Evolutionary conservation across 1,139 yeast species (phyloP).

Genomic region (Pichia inconspicua): DNA sequence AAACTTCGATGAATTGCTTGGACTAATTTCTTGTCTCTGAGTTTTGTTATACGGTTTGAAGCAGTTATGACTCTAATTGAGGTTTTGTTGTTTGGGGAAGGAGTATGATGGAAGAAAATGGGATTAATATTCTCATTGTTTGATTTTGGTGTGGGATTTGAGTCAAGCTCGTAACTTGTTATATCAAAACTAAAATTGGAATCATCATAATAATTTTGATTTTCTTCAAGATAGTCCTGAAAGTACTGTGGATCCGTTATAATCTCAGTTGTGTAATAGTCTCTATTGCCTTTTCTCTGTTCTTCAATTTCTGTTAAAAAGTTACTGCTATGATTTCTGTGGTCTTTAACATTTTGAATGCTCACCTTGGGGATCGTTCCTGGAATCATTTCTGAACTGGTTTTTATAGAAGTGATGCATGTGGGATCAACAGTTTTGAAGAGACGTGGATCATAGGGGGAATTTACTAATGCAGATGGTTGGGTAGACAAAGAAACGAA

Average conservation of each 20-base stretch:
- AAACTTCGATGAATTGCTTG: constrained; percentile 9
- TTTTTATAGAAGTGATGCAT: neutral
- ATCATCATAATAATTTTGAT: constrained; percentile 1
- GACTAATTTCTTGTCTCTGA: constrained; percentile 9
- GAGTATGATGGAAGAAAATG: constrained; percentile 9
- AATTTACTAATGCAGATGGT: neutral
- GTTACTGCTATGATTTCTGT: neutral
- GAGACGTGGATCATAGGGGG: constrained; percentile 1
- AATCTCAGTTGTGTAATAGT: neutral
- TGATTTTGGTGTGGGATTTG: constrained; percentile 4
- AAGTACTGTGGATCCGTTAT: neutral
- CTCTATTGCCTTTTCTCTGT: neutral
- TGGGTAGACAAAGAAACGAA: neutral
- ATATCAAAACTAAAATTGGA: constrained; percentile 6
- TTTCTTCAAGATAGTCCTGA: constrained; percentile 6
- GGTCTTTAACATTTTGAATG: neutral
- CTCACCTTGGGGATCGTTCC: neutral
- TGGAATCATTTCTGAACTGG: neutral
- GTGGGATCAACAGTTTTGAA: constrained; percentile 5
- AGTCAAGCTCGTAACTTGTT: constrained; percentile 11
- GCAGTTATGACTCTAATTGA: constrained; percentile 10
- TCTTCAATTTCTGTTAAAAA: neutral
- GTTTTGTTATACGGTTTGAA: constrained; percentile 9
- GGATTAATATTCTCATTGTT: constrained; percentile 10
- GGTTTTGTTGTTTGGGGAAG: constrained; percentile 8